Conservation (phyloP, 2,329 filamentous ascomycete species). For the Neonectria hederae region DNA sequence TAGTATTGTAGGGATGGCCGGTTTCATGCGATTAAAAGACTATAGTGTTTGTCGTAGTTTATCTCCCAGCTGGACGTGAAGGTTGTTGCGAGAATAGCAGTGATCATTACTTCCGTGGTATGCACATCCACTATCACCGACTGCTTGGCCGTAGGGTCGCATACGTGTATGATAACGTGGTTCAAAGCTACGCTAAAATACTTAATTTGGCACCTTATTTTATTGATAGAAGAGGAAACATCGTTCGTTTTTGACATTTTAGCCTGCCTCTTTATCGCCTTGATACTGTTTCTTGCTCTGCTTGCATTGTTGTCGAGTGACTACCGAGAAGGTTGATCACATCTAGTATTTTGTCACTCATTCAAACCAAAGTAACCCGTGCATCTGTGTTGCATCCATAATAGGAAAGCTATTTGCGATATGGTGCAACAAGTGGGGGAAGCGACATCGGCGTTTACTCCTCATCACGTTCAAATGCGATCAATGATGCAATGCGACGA, state of each 20-base stretch:
- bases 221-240: neutral
- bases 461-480: neutral
- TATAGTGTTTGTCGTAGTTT: neutral
- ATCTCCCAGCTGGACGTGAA: neutral
- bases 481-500: conserved; percentile 3
- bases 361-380: neutral
- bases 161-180: neutral
- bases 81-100: neutral
- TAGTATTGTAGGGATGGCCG: neutral
- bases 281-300: neutral
- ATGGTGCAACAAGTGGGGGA: neutral
- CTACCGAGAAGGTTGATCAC: too few species aligned
- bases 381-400: neutral
- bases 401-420: neutral
- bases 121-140: neutral
- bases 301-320: neutral
- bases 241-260: neutral
- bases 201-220: neutral
- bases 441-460: neutral
- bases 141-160: neutral
- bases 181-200: neutral
- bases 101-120: neutral
- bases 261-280: neutral
- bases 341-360: neutral
- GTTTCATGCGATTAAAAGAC: neutral